Conservation (phyloP, 2,329 filamentous ascomycete species). For the Pestalotiopsis sp. region DNA sequence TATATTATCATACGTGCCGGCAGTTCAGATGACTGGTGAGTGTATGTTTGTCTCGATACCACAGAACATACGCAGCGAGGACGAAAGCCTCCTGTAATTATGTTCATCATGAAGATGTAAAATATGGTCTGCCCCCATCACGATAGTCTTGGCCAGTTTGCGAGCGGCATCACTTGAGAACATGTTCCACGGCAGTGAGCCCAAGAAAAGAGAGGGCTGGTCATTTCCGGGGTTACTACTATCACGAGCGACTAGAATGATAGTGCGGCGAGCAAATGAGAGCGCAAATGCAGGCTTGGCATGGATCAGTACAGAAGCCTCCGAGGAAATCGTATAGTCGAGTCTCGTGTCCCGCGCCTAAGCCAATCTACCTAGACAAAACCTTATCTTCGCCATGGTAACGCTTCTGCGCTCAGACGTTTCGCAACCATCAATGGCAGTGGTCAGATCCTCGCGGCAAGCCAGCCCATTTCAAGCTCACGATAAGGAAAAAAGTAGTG, state of each 20-base stretch:
- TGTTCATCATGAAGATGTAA: background rate
- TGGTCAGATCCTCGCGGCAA: background rate
- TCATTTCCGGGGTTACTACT: too few relatives aligned
- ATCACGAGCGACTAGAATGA: too few relatives aligned
- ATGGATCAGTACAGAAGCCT: too few relatives aligned
- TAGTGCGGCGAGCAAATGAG: too few relatives aligned
- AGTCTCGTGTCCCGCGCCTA: background rate
- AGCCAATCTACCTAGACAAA: background rate
- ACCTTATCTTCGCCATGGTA: background rate
- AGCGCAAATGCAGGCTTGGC: too few relatives aligned
- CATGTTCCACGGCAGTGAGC: background rate
- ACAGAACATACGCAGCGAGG: background rate
- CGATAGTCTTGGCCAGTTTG: background rate
- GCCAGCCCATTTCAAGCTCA: background rate
- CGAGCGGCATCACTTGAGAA: background rate
- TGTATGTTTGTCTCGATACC: background rate
- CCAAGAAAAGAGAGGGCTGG: too few relatives aligned
- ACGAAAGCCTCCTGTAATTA: background rate
- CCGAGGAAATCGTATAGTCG: background rate
- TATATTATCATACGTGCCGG: background rate
- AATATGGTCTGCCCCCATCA: background rate
- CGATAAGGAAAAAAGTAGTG: background rate
- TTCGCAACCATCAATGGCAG: background rate
- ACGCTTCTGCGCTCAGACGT: background rate
- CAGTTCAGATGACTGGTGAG: background rate